phyloP scores from a whole-genome alignment of 495 filamentous ascomycete species.

The Podospora bellae-mahoneyi region DNA sequence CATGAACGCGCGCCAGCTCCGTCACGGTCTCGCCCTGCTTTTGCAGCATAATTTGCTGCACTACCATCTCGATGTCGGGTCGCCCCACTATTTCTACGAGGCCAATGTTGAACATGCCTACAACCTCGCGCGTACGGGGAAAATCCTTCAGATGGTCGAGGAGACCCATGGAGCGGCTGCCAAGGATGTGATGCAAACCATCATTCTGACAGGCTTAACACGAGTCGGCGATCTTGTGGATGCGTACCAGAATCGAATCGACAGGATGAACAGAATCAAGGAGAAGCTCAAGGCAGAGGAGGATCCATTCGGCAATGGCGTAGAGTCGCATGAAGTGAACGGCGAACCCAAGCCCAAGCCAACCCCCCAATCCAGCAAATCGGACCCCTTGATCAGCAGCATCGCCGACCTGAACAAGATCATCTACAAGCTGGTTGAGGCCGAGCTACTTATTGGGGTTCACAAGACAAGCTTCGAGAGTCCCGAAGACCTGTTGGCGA shows the following conservation, averaged over 20 bases:
- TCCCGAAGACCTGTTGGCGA: slow-evolving; percentile 36
- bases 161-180: slow-evolving; percentile 66
- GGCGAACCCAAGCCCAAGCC: slow-evolving; percentile 22
- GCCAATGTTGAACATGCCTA: slow-evolving; percentile 73
- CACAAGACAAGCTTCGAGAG: slow-evolving; percentile 39
- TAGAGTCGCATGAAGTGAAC: slow-evolving; percentile 11
- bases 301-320: slow-evolving; percentile 10
- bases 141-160: slow-evolving; percentile 73
- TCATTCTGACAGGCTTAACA: slow-evolving; percentile 74
- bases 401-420: slow-evolving; percentile 36
- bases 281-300: slow-evolving; percentile 19
- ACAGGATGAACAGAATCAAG: slow-evolving; percentile 29
- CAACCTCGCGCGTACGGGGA: slow-evolving; percentile 71
- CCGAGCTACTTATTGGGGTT: slow-evolving; percentile 45
- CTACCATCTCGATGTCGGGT: slow-evolving; percentile 62
- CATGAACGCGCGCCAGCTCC: slow-evolving; percentile 65
- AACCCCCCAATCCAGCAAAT: slow-evolving; percentile 18
- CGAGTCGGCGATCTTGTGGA: slow-evolving; percentile 65
- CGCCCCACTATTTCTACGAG: slow-evolving; percentile 70
- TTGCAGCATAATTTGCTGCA: slow-evolving; percentile 84
- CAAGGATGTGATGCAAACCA: slow-evolving; percentile 64
- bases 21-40: slow-evolving; percentile 75
- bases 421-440: slow-evolving; percentile 43
- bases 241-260: slow-evolving; percentile 36
- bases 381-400: slow-evolving; percentile 28